Base-by-base conservation (phyloP, 495 filamentous ascomycete species). In the Aspergillus affinis region DNA sequence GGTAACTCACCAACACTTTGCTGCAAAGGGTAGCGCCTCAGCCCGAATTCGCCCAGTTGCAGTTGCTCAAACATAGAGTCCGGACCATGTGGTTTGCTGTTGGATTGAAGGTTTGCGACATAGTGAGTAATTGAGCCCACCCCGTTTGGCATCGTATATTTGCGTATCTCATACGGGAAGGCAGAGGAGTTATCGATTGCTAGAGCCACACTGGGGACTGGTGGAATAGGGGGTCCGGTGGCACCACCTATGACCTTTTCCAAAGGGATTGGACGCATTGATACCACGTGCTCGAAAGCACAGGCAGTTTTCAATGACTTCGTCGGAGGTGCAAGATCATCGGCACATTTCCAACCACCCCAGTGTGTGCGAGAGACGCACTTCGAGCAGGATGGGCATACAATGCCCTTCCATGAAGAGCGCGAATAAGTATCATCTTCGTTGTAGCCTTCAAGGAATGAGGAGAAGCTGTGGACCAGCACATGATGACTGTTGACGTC, bases 361-460 rank as follows among this genome's bases (percentile, higher is more conserved):
- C 89, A 96, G 45, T 78, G 67, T 15, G 77, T 69, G 9, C 90
- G 79, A 3, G 83, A 77, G 41, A 79, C 85, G 65, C 90, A 91
- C 32, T 84, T 80, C 0, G 75, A 71, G 63, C 92, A 96, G n/a
- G 70, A 57, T 0, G 85, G 86, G 61, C 92, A 96, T 0, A 90
- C 86, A 54, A 94, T 85, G 0, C 90, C 92, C 57, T 78, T 79
- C 81, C 81, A 85, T 15, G 73, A 69, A 20, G 74, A 68, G 3
- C 74, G 69, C 21, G 69, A 69, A 4, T 68, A 66, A 53, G 66
- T 66, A 32, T 72, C 53, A 13, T 75, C 72, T 3, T 61, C 51
- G 1, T 64, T 52, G 4, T 66, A 23, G n/a, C 70, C 66, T 19
- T 60, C 51, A n/a, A 68, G 41, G 0, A 84, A 77, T 2, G 67